Percentiles rank a stretch among this genome's conserved stretches.
Conservation (phyloP, 768 basidiomycete species). For the Rubroboletus satanas region DNA sequence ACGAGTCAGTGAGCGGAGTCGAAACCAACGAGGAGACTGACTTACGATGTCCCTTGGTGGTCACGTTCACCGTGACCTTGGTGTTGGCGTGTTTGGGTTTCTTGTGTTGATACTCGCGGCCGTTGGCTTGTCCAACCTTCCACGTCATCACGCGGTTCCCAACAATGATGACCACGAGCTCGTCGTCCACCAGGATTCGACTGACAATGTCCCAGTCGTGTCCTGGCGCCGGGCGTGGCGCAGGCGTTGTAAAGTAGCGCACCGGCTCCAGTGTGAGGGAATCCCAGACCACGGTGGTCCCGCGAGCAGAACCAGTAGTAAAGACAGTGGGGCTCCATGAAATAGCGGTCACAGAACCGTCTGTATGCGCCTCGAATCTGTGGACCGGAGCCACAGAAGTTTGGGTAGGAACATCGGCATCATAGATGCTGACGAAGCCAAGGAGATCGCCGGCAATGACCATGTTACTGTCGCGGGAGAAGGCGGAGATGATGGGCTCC, state of each 20-base stretch:
- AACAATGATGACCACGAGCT: conserved; percentile 54
- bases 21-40: conserved; percentile 19
- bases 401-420: conserved; percentile 36
- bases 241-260: conserved; percentile 50
- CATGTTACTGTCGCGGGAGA: conserved; percentile 43
- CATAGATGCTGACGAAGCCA: conserved; percentile 61
- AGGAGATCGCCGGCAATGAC: conserved; percentile 62
- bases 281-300: conserved; percentile 61
- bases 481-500: conserved; percentile 42
- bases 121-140: conserved; percentile 50
- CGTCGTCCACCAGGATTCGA: conserved; percentile 54
- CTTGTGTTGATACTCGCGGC: conserved; percentile 26
- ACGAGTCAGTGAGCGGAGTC: background rate
- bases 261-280: conserved; percentile 57
- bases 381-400: conserved; percentile 33
- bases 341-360: conserved; percentile 61
- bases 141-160: conserved; percentile 65
- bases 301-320: conserved; percentile 61
- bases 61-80: conserved; percentile 22
- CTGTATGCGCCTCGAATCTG: conserved; percentile 61
- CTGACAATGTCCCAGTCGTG: conserved; percentile 43
- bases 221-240: conserved; percentile 33
- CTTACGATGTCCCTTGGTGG: conserved; percentile 48
- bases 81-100: conserved; percentile 31
- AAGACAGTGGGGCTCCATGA: conserved; percentile 58